phyloP scores from a whole-genome alignment of 495 filamentous ascomycete species.

The Penicillium atrosanguineum region DNA sequence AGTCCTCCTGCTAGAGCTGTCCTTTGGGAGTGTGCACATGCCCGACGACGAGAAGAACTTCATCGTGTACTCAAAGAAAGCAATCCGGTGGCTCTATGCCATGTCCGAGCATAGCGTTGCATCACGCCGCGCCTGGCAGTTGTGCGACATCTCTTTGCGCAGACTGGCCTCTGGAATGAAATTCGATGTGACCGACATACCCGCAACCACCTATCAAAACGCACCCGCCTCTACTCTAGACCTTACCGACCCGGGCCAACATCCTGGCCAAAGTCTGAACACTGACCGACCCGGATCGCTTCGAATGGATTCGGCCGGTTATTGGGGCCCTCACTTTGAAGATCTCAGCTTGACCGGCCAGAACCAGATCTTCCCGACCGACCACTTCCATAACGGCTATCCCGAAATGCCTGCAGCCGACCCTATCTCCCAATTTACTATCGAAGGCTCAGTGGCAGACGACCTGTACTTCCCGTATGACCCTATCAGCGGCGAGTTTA shows the following conservation, averaged over 20 bases:
- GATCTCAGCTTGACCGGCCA: slow-evolving; percentile 2
- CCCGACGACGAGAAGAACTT: slow-evolving; percentile 49
- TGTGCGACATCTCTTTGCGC: slow-evolving; percentile 48
- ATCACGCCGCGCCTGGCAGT: slow-evolving; percentile 55
- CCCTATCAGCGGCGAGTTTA: slow-evolving; percentile 45
- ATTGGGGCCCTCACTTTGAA: slow-evolving; percentile 12
- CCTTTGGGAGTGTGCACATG: slow-evolving; percentile 54
- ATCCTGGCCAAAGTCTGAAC: neutral
- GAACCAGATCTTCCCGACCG: neutral
- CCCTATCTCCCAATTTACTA: slow-evolving; percentile 5
- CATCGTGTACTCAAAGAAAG: slow-evolving; percentile 51
- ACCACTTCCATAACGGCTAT: neutral
- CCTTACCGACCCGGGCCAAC: neutral
- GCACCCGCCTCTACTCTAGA: slow-evolving; percentile 13
- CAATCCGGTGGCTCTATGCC: slow-evolving; percentile 51
- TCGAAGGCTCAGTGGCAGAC: slow-evolving; percentile 12
- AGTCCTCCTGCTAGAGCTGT: slow-evolving; percentile 61
- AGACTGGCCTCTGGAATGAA: slow-evolving; percentile 42
- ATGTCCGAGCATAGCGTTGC: slow-evolving; percentile 55
- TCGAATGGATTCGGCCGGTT: neutral
- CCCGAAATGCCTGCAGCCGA: slow-evolving; percentile 5
- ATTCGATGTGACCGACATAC: slow-evolving; percentile 40
- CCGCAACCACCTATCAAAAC: slow-evolving; percentile 23
- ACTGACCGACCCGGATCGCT: neutral
- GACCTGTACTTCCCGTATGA: slow-evolving; percentile 47